Evolutionary conservation across 345 rosid species (phyloP), one percentile per base, ranked within the genome.

Genomic region (Murraya koenigii): DNA sequence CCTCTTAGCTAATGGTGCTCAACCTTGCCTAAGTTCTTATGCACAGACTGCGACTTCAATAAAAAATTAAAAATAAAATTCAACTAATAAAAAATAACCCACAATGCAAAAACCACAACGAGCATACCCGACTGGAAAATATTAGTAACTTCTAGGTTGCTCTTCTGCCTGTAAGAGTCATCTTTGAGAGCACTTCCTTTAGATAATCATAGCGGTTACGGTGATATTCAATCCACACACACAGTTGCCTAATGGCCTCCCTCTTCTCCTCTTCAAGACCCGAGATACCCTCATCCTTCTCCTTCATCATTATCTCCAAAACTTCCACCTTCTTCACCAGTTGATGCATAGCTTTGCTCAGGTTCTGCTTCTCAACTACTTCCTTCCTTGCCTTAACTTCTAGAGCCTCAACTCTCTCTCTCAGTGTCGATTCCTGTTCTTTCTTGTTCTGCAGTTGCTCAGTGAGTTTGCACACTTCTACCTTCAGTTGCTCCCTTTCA

Each of bases 221-320:
- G 83, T 96, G 98, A 83, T 96, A 92, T 39, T 96, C 99, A 58
- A 87, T 85, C 90, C 88, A 83, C 69, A 92, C 6, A 74, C 99
- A 96, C 0, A 94, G 97, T 82, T 97, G 99, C 86, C 99, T 85
- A 63, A 94, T 97, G 35, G 97, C 97, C 76, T 97, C 99, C 82
- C 91, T 89, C 84, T 97, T 92, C 89, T 87, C 91, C 76, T 92
- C 98, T 26, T 91, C 95, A 2, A 93, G 77, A 10, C 80, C 87
- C 75, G 69, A 25, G 55, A 89, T 69, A 0, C 79, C 82, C 32
- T 78, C 87, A n/a, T 92, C 95, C 81, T 85, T 86, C 79, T 82
- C 85, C 75, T 82, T 84, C 89, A 89, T 36, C 69, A 20, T 73
- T 11, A 11, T 78, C 85, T 89, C 89, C 72, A 90, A 44, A 38